These are phyloP conservation scores for Fusarium camptoceras DNA, from an alignment of 2,329 filamentous ascomycete species.

Conservation along the genomic window DNA sequence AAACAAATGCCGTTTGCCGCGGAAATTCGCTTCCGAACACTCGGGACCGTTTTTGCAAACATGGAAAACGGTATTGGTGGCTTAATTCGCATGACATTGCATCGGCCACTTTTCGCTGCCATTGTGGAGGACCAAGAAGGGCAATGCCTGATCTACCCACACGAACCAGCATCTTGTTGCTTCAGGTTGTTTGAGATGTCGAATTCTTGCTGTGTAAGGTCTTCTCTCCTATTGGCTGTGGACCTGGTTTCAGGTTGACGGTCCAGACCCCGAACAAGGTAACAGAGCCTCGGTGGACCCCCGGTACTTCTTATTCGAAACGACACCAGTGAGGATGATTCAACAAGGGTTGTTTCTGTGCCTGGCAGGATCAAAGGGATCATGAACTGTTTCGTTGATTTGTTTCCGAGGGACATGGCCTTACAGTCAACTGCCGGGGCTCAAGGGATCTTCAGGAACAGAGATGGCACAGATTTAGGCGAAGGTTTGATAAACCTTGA, in stretches of 20 bases:
- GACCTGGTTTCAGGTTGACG: slow-evolving; percentile 29
- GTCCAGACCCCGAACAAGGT: slow-evolving; percentile 19
- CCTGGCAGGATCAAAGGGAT: background rate
- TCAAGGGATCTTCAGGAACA: background rate
- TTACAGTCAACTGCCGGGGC: background rate
- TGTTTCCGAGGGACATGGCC: background rate
- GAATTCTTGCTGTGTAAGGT: slow-evolving; percentile 6
- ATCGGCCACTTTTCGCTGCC: slow-evolving; percentile 25
- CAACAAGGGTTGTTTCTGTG: background rate
- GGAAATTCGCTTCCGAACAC: slow-evolving; percentile 23
- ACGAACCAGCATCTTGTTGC: background rate
- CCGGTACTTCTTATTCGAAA: slow-evolving; percentile 18
- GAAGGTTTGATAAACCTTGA: background rate
- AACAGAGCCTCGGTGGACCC: slow-evolving; percentile 21
- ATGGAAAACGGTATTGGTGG: slow-evolving; percentile 22
- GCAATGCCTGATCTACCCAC: background rate
- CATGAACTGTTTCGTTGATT: slow-evolving; percentile 15
- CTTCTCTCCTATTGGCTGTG: slow-evolving; percentile 31
- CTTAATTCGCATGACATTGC: slow-evolving; percentile 9
- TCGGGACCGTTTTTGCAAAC: slow-evolving; percentile 26
- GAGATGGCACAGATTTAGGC: background rate
- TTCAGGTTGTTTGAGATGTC: slow-evolving; percentile 20
- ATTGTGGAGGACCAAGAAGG: slow-evolving; percentile 3
- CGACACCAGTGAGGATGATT: background rate
- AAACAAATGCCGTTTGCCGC: background rate